A percentile compares a stretch with the other conserved stretches of the same genome.
These are phyloP conservation scores for Clonostachys rhizophaga DNA, from an alignment of 2,329 filamentous ascomycete genomes.

Conservation along the genomic window DNA sequence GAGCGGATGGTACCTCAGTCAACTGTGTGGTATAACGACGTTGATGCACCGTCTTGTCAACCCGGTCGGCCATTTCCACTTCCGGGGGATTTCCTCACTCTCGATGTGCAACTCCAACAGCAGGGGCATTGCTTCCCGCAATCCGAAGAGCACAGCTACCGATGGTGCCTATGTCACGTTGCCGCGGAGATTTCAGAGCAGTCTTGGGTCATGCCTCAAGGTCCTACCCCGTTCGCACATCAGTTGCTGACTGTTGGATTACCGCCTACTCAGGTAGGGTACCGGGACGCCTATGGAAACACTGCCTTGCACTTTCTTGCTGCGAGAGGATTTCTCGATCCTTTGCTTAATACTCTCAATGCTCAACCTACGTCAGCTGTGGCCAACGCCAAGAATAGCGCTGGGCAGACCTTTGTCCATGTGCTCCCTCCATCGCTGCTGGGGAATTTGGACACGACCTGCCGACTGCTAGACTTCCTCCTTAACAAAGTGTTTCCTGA, in stretches of 20 bases:
- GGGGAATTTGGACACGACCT: conserved; percentile 10
- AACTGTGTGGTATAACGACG: conserved; percentile 19
- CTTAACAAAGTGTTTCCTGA: neutral
- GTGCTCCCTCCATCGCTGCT: conserved; percentile 16
- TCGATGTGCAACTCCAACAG: conserved; percentile 11
- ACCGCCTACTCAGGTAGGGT: conserved; percentile 5
- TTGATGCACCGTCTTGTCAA: conserved; percentile 12
- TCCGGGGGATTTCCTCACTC: conserved; percentile 44
- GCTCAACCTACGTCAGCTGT: conserved; percentile 8
- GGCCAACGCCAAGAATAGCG: conserved; percentile 28
- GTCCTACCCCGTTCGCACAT: conserved; percentile 10
- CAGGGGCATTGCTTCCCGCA: conserved; percentile 11
- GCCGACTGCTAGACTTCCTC: conserved; percentile 14
- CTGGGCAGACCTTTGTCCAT: conserved; percentile 44
- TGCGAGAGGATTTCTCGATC: conserved; percentile 17
- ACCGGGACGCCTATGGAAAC: conserved; percentile 38
- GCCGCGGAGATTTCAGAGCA: conserved; percentile 12
- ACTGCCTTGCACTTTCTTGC: conserved; percentile 41
- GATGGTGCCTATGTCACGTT: conserved; percentile 20
- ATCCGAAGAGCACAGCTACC: conserved; percentile 12
- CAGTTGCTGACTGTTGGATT: conserved; percentile 7
- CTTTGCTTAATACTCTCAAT: conserved; percentile 18
- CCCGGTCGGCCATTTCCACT: conserved; percentile 22
- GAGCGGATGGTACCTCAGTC: too few relatives aligned
- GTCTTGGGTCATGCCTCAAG: conserved; percentile 20